Base-by-base conservation (phyloP, 2,329 filamentous ascomycete species). In the Pseudonectria foliicola region DNA sequence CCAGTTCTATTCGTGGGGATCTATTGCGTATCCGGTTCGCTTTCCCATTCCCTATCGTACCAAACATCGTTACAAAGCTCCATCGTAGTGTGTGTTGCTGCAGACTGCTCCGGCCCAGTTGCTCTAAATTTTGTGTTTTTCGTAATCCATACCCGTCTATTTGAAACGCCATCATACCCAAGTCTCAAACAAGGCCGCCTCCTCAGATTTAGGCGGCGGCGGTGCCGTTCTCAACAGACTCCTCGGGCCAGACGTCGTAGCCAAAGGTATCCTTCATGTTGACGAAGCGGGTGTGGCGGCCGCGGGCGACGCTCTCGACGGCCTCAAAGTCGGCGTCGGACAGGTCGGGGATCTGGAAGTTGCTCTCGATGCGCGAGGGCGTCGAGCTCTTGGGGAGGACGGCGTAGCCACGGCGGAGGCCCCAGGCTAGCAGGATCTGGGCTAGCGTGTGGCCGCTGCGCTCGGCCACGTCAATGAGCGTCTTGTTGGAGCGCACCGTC, bases 251-350 rank as follows among this genome's bases (percentile, higher is more conserved):
- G 32, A 85, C 73, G 49, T 86, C 69, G 55, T 82, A 84, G 6
- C 82, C 82, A 57, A 86, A 86, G 1, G 79, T 84, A 45, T 85
- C 81, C 70, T 84, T 86, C 82, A 86, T 86, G 64, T 87, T 85
- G 39, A 87, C 82, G 52, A 87, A 86, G 25, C 82, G 75, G 16
- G 72, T 75, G 58, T 83, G 77, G 33, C 81, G 70, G 25, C 77
- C 76, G 55, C 75, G 68, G 29, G 49, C 49, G 32, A 52, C 49
- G 21, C 40, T 40, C 43, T 61, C 56, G 29, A 61, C 56, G 13
- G 55, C 59, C 55, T 66, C 48, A 45, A 68, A 62, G 63, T 87
- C 86, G 63, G 75, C 81, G 56, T 75, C 45, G 0, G 49, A 51
- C 12, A 52, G 37, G 6, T 29, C 24, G 2, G 49, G 49, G 1